Evolutionary conservation across 2,329 filamentous ascomycete genomes (phyloP).

Genomic region (Diaporthe amygdali): DNA sequence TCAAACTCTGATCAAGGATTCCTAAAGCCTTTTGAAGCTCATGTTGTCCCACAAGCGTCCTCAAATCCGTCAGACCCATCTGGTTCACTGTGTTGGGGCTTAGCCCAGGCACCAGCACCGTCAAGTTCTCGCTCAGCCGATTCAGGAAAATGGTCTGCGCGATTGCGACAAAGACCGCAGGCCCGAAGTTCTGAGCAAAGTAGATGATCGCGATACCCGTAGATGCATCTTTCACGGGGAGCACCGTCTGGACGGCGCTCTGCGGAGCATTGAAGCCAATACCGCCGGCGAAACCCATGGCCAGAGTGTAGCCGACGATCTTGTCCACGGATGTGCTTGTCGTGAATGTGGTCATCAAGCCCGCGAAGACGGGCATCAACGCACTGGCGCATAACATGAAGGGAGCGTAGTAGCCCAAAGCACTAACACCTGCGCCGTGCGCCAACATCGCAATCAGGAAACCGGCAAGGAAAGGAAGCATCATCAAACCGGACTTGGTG

Average conservation of each 20-base stretch:
- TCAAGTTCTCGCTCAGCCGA: slow-evolving; percentile 28
- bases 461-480: slow-evolving; percentile 41
- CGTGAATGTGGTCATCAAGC: slow-evolving; percentile 20
- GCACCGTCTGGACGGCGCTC: slow-evolving; percentile 22
- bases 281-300: slow-evolving; percentile 11
- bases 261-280: slow-evolving; percentile 22
- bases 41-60: slow-evolving; percentile 6
- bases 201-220: slow-evolving; percentile 7
- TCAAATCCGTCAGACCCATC: slow-evolving; percentile 18
- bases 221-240: background rate
- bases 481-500: slow-evolving; percentile 38
- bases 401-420: slow-evolving; percentile 30
- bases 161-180: slow-evolving; percentile 45
- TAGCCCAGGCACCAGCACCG: slow-evolving; percentile 5
- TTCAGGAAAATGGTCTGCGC: slow-evolving; percentile 45
- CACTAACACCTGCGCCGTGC: slow-evolving; percentile 39
- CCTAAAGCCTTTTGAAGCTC: slow-evolving; percentile 11
- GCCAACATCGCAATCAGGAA: slow-evolving; percentile 41
- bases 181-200: slow-evolving; percentile 46
- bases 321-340: background rate
- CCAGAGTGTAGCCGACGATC: slow-evolving; percentile 20
- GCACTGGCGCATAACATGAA: slow-evolving; percentile 19
- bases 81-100: background rate
- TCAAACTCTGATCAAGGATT: slow-evolving; percentile 18
- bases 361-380: slow-evolving; percentile 21